Evolutionary conservation across 805 yeast genomes (phyloP), one percentile per base, ranked within the genome.

Genomic region (Yarrowia sp.): DNA sequence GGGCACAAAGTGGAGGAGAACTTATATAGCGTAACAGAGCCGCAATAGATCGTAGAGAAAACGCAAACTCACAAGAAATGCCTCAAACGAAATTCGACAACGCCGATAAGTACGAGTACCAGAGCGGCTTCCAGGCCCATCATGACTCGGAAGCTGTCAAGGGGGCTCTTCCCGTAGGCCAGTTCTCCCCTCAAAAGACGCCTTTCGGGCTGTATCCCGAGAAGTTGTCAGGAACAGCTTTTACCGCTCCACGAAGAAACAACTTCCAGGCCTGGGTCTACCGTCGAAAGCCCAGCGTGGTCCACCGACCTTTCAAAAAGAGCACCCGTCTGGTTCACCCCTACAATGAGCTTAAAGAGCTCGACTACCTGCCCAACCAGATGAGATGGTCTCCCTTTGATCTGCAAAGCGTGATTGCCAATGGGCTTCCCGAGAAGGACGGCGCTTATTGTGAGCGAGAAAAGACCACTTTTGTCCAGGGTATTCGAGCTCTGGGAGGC

Each of bases 141-240:
- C 75, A 72, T 42, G 73, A 70, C 72, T 52, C 76, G n/a, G 76
- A 74, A 59, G 73, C 75, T 14, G 42, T 73, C 14, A 43, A 52
- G 41, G 75, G 71, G 14, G 71, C 76, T 5, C 70, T 74, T 8
- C 77, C 76, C 5, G 68, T 65, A 2, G 76, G 75, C 16, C 75
- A 74, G 50, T 72, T 72, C 55, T 69, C 69, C 41, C 76, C 76
- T 15, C 75, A 74, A 50, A 69, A 73, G 38, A 65, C 61, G 7
- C 70, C 73, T 0, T 58, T 69, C 22, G 77, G 77, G 1, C 74
- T 75, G 40, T 75, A 73, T 49, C 74, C 77, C 15, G 77, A 75
- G 68, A 74, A 75, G 70, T 59, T 75, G 12, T 74, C 77, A 5
- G 77, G 77, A 5, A 73, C 77, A 1, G 77, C 77, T 10, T 75